Percentiles rank a stretch among this genome's conserved stretches.
Evolutionary conservation across 192 early-diverging fungal genomes (phyloP).

Genomic region (Backusella morwellensis): DNA sequence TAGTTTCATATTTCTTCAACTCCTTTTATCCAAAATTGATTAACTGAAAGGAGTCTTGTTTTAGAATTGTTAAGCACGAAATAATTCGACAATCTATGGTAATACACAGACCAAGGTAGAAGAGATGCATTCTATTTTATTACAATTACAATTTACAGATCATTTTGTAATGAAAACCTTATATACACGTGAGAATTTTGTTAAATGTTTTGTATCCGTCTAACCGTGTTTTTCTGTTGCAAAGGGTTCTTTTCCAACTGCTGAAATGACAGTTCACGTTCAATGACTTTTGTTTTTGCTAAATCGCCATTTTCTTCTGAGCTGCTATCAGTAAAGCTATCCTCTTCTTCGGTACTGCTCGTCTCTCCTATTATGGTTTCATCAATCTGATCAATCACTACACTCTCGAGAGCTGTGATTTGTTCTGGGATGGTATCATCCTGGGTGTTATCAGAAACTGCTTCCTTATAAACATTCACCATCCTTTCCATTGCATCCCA

Average conservation of each 20-base stretch:
- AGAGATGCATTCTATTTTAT: not conserved
- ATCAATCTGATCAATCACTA: not conserved
- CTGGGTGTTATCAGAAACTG: not conserved
- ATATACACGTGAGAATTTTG: not conserved
- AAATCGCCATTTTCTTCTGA: not conserved
- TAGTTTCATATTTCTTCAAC: no score
- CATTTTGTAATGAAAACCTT: not conserved
- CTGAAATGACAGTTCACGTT: not conserved
- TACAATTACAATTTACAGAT: not conserved
- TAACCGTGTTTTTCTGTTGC: not conserved
- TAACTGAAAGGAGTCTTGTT: no score
- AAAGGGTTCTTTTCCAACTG: not conserved
- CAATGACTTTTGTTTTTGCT: not conserved
- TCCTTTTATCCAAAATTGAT: no score
- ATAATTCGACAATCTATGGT: no score
- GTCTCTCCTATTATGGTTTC: not conserved
- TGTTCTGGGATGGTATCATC: not conserved
- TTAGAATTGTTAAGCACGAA: no score
- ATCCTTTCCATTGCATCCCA: conserved; percentile 29
- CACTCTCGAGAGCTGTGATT: not conserved
- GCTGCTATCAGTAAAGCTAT: not conserved
- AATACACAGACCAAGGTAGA: not conserved
- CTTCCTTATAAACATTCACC: conserved; percentile 29
- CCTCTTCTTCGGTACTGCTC: not conserved
- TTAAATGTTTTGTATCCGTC: not conserved